Evolutionary conservation across 176 grass and related monocot species (phyloP), one percentile per base, ranked within the genome.

Genomic region (Avena eriantha): DNA sequence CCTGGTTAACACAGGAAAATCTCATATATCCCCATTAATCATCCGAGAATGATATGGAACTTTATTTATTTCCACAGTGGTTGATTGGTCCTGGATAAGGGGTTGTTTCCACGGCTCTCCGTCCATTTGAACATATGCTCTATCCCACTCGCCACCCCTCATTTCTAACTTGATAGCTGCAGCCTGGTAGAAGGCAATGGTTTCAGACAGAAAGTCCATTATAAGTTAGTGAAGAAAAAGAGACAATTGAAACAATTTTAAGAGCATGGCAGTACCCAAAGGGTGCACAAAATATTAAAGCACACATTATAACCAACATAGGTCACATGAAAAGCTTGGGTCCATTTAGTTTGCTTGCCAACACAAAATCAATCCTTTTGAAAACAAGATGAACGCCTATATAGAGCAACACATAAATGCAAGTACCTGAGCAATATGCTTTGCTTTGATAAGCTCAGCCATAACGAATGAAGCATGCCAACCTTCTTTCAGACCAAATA

Each of bases 401-500:
- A 69, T 2, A 61, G 63, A 22, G 41, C 1, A 24, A 33, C 24
- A 39, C 47, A 26, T 2, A 22, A 79, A 23, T 41, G 50, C 22
- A 76, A 78, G 46, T 90, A 96, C 97, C 94, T 99, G 97, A 85
- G 94, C 93, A 74, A 99, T 93, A 71, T 99, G 97, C 69, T 93
- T 93, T 69, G 97, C 97, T 89, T 92, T 95, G 77, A 99, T 99
- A 82, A 99, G 81, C 65, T 99, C 89, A 71, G 92, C 81, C 97
- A 99, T 93, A 71, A 99, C 97, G 71, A 99, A 88, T 60, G 97
- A 96, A 71, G 97, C 97, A 88, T 99, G 97, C 97, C 97, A 99
- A 23, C 97, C 97, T 94, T 99, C 89, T 58, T 99, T 99, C 49
- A 99, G 80, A 67, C 97, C 97, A 88, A 99, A 99, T 88, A 99